Evolutionary conservation across 305 asterid genomes (phyloP).

Genomic region (Salvia sclarea): DNA sequence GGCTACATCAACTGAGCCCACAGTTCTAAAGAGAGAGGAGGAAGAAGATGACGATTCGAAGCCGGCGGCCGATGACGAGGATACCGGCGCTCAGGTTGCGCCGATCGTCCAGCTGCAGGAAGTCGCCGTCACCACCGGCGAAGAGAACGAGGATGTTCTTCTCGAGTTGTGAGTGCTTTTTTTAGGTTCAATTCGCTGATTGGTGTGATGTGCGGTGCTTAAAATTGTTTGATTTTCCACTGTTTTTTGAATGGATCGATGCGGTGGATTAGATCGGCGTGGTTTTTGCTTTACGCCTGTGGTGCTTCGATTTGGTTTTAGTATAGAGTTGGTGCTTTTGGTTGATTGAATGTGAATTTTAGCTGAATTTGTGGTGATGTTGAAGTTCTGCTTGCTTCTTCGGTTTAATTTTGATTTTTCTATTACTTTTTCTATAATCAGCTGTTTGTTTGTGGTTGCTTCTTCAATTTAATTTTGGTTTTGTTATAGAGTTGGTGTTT

Average conservation of each 20-base stretch:
- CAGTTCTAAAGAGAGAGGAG: conserved; percentile 37
- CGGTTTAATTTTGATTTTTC: neutral
- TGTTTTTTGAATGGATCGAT: conserved; percentile 24
- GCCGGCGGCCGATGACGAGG: conserved; percentile 62
- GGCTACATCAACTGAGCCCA: conserved; percentile 58
- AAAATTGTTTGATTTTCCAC: neutral
- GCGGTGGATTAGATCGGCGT: neutral
- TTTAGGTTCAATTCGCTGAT: neutral
- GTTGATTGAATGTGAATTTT: neutral
- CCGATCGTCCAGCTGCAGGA: conserved; percentile 70
- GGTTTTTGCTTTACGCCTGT: neutral
- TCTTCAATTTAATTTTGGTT: no score
- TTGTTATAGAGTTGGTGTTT: neutral
- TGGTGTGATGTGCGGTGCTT: neutral
- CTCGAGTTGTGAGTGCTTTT: conserved; percentile 59
- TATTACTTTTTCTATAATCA: no score
- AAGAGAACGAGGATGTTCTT: conserved; percentile 65
- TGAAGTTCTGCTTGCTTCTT: neutral
- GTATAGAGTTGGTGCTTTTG: neutral
- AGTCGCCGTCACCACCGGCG: conserved; percentile 76
- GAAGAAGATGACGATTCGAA: conserved; percentile 50
- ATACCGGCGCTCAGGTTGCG: conserved; percentile 79
- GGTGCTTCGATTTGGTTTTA: neutral
- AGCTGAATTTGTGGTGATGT: neutral
- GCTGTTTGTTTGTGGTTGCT: neutral